phyloP scores from a whole-genome alignment of 768 basidiomycete species.

The Amanita thiersii region DNA sequence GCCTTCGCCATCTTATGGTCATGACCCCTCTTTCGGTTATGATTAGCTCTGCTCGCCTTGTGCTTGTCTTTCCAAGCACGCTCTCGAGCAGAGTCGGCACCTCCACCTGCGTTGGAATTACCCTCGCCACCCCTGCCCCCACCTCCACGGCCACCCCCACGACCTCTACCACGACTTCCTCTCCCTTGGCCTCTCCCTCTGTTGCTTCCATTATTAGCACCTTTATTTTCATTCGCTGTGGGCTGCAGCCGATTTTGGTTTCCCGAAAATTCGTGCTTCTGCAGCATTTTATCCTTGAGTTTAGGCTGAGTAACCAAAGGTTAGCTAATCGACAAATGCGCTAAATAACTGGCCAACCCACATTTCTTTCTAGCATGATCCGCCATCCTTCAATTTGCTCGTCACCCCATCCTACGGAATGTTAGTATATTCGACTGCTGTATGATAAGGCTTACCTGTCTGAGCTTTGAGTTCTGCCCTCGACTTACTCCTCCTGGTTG shows the following conservation, averaged over 20 bases:
- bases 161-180: slow-evolving; percentile 30
- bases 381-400: slow-evolving; percentile 92
- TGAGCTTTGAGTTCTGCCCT: slow-evolving; percentile 57
- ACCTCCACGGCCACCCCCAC: slow-evolving; percentile 28
- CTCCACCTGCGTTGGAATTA: slow-evolving; percentile 24
- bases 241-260: slow-evolving; percentile 31
- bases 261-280: slow-evolving; percentile 71
- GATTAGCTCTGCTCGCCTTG: slow-evolving; percentile 66
- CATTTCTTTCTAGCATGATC: slow-evolving; percentile 84
- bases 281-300: slow-evolving; percentile 65
- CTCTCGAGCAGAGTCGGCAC: slow-evolving; percentile 34
- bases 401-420: slow-evolving; percentile 54
- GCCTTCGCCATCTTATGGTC: slow-evolving; percentile 81
- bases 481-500: slow-evolving; percentile 61
- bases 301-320: slow-evolving; percentile 38
- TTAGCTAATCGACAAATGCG: not conserved
- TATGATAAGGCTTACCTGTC: slow-evolving; percentile 41
- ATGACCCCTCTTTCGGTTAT: slow-evolving; percentile 73
- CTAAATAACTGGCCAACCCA: slow-evolving; percentile 29
- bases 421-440: not conserved
- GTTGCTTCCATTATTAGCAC: slow-evolving; percentile 15
- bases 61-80: slow-evolving; percentile 72
- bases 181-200: slow-evolving; percentile 31
- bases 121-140: slow-evolving; percentile 23
- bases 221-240: slow-evolving; percentile 11